Percentiles rank a stretch among this genome's conserved stretches.
Conservation (phyloP, 257 asterid genomes). For the Rubia yunnanensis region DNA sequence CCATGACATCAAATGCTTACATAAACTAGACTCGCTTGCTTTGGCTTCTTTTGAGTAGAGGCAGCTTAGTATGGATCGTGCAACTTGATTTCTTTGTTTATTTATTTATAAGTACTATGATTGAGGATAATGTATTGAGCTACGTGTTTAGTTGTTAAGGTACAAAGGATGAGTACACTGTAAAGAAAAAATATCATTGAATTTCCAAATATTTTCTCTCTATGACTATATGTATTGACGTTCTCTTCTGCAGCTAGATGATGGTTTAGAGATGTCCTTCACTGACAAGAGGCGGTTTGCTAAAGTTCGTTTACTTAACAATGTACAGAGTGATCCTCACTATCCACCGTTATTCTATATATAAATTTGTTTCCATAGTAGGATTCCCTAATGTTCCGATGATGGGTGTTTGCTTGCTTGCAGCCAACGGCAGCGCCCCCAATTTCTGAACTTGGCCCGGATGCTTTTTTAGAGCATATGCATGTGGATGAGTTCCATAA, state of each 20-base stretch:
- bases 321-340: constrained; percentile 41
- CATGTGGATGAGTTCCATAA: constrained; percentile 47
- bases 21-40: not conserved
- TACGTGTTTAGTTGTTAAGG: not conserved
- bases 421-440: constrained; percentile 88
- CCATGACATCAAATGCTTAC: not conserved
- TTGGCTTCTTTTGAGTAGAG: not conserved
- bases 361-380: constrained; percentile 11
- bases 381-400: constrained; percentile 11
- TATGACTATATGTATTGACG: not conserved
- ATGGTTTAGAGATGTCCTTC: constrained; percentile 89
- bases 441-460: constrained; percentile 98
- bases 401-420: constrained; percentile 9
- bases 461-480: constrained; percentile 79
- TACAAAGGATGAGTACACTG: not conserved
- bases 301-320: constrained; percentile 77
- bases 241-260: constrained; percentile 52
- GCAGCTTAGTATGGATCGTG: not conserved
- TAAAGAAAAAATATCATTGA: not conserved
- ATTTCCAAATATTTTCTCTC: not conserved
- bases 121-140: not conserved
- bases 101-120: not conserved
- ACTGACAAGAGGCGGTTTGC: constrained; percentile 99
- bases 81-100: not conserved
- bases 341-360: constrained; percentile 5